Base-by-base conservation (phyloP, 768 basidiomycete species). In the Pleurotus tuber-regium region DNA sequence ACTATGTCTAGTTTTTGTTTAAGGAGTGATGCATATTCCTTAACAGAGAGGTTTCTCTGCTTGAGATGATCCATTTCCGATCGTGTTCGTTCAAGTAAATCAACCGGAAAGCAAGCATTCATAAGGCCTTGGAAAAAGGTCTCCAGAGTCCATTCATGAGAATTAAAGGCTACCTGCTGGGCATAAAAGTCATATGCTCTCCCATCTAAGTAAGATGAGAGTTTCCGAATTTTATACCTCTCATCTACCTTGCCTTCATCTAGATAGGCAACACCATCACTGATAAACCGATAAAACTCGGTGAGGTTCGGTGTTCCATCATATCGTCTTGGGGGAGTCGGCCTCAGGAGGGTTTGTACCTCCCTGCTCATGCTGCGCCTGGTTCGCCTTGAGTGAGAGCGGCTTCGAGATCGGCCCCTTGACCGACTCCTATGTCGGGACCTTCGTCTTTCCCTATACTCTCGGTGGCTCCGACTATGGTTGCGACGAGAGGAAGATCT, bases 61-160 rank as follows among this genome's bases (percentile, higher is more conserved):
- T 28, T 24, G 21, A 26, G 48, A 26, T 30, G 49, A 18, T 24
- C 19, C 51, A 51, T 41, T 52, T 56, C 24, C 18, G 24, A 4
- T 38, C 51, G 30, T 47, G 35, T 36, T 36, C 18, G 35, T 36
- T 36, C 35, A 14, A 36, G 35, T 12, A 36, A 70, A 31, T 68
- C 57, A 0, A 62, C 39, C 0, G 70, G 70, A 56, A 73, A 74
- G 25, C 71, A 70, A 23, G 68, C 66, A 18, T 71, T 59, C 46
- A 69, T 72, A 12, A 73, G 14, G 25, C 60, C 63, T 3, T 50
- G 12, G 43, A 70, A 71, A 50, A 73, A 72, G 1, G 59, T 25
- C 9, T 52, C 24, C 0, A 73, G 30, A 0, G 26, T 54, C 69
- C 70, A 74, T 0, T 57, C 35, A 2, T 62, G 51, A 0, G 59